A percentile compares a stretch with the other conserved stretches of the same genome.
Conservation (phyloP, 1,139 yeast genomes). For the Suzukiozyma palmioleophila region DNA sequence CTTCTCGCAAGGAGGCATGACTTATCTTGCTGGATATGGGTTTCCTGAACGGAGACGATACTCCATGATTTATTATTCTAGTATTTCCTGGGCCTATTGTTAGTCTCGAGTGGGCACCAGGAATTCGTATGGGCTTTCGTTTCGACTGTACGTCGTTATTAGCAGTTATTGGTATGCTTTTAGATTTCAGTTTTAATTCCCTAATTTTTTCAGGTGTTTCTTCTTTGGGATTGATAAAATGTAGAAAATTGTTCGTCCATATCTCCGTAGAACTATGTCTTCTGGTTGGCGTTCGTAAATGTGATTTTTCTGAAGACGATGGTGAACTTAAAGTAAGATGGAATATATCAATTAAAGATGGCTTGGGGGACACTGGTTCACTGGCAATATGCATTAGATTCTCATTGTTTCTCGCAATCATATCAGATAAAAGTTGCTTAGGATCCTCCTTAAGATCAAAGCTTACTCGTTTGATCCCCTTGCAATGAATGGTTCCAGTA, state of each 20-base stretch:
- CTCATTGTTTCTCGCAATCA: constrained; percentile 9
- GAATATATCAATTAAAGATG: constrained; percentile 5
- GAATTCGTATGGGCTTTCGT: constrained; percentile 22
- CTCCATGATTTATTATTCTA: constrained; percentile 39
- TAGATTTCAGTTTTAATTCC: constrained; percentile 13
- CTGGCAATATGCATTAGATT: constrained; percentile 7
- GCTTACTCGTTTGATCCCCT: constrained; percentile 2
- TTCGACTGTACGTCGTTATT: constrained; percentile 21
- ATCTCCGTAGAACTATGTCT: constrained; percentile 1
- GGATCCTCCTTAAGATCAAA: constrained; percentile 5
- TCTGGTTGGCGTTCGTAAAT: constrained; percentile 5
- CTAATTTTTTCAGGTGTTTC: constrained; percentile 17
- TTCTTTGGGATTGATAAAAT: constrained; percentile 7
- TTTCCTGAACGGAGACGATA: constrained; percentile 32
- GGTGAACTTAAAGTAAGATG: constrained; percentile 2
- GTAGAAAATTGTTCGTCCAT: constrained; percentile 7
- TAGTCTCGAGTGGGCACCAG: constrained; percentile 41
- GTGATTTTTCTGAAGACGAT: constrained; percentile 6
- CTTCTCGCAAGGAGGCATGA: constrained; percentile 31
- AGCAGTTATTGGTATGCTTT: constrained; percentile 16
- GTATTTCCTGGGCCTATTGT: constrained; percentile 48
- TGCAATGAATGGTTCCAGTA: constrained; percentile 2
- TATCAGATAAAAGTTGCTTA: constrained; percentile 6
- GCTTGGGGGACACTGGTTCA: constrained; percentile 3
- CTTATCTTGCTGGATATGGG: constrained; percentile 36